Conservation (phyloP, 1,284 basidiomycete species). For the Cutaneotrichosporon dermatis region DNA sequence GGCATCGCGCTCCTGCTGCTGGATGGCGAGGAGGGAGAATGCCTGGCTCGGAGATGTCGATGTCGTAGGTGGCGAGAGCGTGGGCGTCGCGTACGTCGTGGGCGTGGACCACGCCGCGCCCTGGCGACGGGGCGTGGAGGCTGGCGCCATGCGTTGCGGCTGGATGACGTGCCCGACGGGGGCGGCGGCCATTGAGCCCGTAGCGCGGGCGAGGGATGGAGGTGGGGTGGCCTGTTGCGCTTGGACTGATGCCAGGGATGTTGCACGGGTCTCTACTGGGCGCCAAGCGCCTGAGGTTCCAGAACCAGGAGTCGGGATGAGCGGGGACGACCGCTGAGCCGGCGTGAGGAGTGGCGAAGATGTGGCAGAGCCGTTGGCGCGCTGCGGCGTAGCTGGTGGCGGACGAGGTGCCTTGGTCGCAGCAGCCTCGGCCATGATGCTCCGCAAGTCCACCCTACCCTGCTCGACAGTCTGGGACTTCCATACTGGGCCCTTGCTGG, state of each 20-base stretch:
- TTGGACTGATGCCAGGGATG: conserved; percentile 36
- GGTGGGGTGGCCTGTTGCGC: conserved; percentile 21
- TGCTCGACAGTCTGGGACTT: conserved; percentile 50
- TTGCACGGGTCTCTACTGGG: conserved; percentile 23
- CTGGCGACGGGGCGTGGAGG: conserved; percentile 1
- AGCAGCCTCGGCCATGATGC: conserved; percentile 72
- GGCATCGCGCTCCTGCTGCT: conserved; percentile 66
- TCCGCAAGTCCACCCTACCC: conserved; percentile 67
- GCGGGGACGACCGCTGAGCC: background rate
- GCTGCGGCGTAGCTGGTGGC: conserved; percentile 5
- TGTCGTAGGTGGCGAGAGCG: conserved; percentile 44
- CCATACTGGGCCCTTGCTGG: conserved; percentile 46
- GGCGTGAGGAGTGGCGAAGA: conserved; percentile 1
- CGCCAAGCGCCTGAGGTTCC: conserved; percentile 25
- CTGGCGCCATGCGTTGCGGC: background rate
- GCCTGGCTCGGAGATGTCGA: conserved; percentile 33
- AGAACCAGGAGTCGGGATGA: background rate
- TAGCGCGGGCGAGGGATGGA: conserved; percentile 12
- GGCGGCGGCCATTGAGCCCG: conserved; percentile 15
- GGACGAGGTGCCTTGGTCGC: conserved; percentile 17
- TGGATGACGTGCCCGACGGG: conserved; percentile 14
- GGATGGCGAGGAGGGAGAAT: conserved; percentile 75
- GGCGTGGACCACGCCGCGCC: conserved; percentile 18
- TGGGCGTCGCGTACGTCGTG: conserved; percentile 23
- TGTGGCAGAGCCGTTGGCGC: background rate